Percentiles rank a stretch among this genome's conserved stretches.
Evolutionary conservation across 352 stramenopile species (phyloP).

Genomic region (Phytopythium aichiense): DNA sequence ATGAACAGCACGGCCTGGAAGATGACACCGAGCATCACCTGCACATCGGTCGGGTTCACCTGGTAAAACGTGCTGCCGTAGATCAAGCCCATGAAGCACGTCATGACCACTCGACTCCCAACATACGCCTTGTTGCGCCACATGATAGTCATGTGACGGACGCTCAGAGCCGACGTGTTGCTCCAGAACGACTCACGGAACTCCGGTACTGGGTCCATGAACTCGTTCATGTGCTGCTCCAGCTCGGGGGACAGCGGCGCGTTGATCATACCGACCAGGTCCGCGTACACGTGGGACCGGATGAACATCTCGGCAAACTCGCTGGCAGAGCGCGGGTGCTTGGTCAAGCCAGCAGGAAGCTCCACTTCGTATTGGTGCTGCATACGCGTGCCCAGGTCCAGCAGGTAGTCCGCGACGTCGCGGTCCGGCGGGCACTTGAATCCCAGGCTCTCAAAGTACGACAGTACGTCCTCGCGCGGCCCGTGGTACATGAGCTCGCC

Average conservation of each 20-base stretch:
- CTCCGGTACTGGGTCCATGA: slow-evolving; percentile 15
- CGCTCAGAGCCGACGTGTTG: slow-evolving; percentile 14
- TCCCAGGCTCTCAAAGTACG: slow-evolving; percentile 33
- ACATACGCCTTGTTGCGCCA: slow-evolving; percentile 23
- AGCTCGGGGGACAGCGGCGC: slow-evolving; percentile 16
- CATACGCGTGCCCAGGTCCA: slow-evolving; percentile 32
- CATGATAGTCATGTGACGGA: slow-evolving; percentile 48
- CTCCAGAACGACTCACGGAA: slow-evolving; percentile 15
- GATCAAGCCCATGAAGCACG: slow-evolving; percentile 40
- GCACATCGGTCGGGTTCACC: slow-evolving; percentile 27
- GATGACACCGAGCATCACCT: slow-evolving; percentile 64
- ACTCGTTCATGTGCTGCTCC: slow-evolving; percentile 9
- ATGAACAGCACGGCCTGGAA: slow-evolving; percentile 83
- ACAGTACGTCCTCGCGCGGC: slow-evolving; percentile 23
- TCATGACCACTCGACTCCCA: slow-evolving; percentile 15
- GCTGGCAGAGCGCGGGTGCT: slow-evolving; percentile 13
- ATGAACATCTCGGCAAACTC: slow-evolving; percentile 37
- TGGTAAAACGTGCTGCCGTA: slow-evolving; percentile 47
- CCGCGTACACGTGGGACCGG: slow-evolving; percentile 18
- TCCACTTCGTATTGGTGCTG: slow-evolving; percentile 33
- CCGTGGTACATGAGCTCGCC: slow-evolving; percentile 42
- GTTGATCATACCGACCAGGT: slow-evolving; percentile 14
- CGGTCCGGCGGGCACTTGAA: slow-evolving; percentile 33
- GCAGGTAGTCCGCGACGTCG: slow-evolving; percentile 48
- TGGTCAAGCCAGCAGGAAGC: slow-evolving; percentile 10